A percentile compares a stretch with the other conserved stretches of the same genome.
These are phyloP conservation scores for Limonium bicolor DNA, from an alignment of 148 eudicot species.

Conservation along the genomic window DNA sequence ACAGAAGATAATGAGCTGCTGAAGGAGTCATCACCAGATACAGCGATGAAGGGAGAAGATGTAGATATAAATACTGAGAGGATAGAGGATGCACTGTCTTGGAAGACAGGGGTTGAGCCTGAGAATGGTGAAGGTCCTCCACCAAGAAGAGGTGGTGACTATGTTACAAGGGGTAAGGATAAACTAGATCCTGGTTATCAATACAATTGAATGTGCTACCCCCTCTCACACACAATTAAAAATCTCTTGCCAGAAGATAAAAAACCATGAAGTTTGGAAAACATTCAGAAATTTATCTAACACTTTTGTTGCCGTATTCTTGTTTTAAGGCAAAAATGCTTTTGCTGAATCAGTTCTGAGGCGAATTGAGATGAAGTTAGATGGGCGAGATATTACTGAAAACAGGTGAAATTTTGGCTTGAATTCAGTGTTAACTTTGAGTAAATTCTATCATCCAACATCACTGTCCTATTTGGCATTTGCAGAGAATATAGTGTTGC, in stretches of 20 bases:
- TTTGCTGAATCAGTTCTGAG: conserved; percentile 79
- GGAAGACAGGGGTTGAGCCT: conserved; percentile 26
- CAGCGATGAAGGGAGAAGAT: conserved; percentile 17
- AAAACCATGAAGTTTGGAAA: no score
- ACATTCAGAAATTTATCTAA: no score
- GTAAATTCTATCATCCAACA: no score
- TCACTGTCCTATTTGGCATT: not conserved
- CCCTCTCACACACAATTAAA: no score
- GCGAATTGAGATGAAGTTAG: conserved; percentile 82
- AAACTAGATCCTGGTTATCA: not conserved
- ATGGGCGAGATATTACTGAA: conserved; percentile 74
- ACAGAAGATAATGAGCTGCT: conserved; percentile 12
- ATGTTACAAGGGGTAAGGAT: conserved; percentile 46
- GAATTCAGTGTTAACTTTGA: no score
- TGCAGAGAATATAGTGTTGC: conserved; percentile 54
- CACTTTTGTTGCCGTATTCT: no score
- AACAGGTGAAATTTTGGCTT: no score
- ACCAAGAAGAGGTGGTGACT: conserved; percentile 22
- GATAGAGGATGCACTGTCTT: conserved; percentile 21
- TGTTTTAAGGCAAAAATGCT: conserved; percentile 69
- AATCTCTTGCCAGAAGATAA: no score
- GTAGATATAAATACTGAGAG: conserved; percentile 17
- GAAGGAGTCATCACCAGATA: conserved; percentile 11
- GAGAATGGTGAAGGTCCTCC: conserved; percentile 19
- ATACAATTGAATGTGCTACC: no score